Percentiles rank a stretch among this genome's conserved stretches.
Evolutionary conservation across 106 monocot species (phyloP).

Genomic region (Xerophyta viscosa): DNA sequence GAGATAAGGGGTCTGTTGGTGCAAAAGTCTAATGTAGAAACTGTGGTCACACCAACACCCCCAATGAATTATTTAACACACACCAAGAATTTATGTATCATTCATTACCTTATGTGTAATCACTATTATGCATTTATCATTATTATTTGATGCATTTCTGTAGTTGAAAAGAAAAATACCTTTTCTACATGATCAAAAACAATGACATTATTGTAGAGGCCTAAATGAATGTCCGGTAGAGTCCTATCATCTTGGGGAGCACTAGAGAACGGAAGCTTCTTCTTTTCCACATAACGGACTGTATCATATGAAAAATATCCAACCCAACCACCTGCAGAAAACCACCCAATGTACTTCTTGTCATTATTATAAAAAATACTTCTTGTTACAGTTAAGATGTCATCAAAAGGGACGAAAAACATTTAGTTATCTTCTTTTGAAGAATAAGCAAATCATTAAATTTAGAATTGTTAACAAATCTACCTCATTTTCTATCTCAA

Average conservation of each 20-base stretch:
- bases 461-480: too few species aligned
- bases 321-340: slow-evolving; percentile 83
- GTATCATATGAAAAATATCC: slow-evolving; percentile 97
- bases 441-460: too few species aligned
- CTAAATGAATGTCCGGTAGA: slow-evolving; percentile 86
- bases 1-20: too few species aligned
- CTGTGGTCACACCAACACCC: too few species aligned
- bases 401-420: not conserved
- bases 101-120: too few species aligned
- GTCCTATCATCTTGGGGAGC: slow-evolving; percentile 74
- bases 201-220: slow-evolving; percentile 85
- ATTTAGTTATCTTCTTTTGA: too few species aligned
- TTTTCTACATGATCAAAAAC: slow-evolving; percentile 98
- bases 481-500: too few species aligned
- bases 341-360: not conserved
- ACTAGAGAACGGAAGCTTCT: slow-evolving; percentile 75
- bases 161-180: slow-evolving; percentile 29
- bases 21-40: too few species aligned
- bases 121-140: too few species aligned
- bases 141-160: not conserved
- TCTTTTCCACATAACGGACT: slow-evolving; percentile 82
- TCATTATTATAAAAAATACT: not conserved
- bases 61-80: too few species aligned
- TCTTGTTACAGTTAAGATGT: not conserved
- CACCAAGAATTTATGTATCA: too few species aligned